These are phyloP conservation scores for Acer yangbiense DNA, from an alignment of 345 rosid species.

Conservation along the genomic window DNA sequence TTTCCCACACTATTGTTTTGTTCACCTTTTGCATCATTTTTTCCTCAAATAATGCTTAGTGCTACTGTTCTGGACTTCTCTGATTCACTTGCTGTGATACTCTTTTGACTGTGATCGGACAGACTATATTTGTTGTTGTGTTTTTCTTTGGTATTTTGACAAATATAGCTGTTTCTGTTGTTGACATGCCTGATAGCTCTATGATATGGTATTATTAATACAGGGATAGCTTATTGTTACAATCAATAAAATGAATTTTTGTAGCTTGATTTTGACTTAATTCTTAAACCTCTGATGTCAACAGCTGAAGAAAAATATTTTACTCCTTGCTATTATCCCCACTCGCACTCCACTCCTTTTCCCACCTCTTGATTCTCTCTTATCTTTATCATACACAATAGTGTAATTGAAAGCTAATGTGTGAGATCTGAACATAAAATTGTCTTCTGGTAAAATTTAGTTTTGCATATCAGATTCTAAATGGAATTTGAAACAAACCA, in stretches of 20 bases:
- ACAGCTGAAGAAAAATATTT: not conserved
- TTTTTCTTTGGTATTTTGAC: no score
- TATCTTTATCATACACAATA: not conserved
- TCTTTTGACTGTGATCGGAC: not conserved
- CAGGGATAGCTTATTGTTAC: not conserved
- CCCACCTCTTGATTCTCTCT: not conserved
- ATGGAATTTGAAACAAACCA: not conserved
- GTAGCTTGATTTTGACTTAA: not conserved
- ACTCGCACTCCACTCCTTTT: not conserved
- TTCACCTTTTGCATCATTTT: not conserved
- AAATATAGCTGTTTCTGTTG: not conserved
- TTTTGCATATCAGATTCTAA: not conserved
- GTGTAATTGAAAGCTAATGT: not conserved
- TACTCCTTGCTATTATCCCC: not conserved
- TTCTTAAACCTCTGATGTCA: not conserved
- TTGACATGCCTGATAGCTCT: not conserved
- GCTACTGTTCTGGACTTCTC: not conserved
- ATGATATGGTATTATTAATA: not conserved
- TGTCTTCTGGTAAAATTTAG: not conserved
- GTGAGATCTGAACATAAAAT: not conserved
- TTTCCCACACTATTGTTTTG: not conserved
- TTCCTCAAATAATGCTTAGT: not conserved
- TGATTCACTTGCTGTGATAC: not conserved
- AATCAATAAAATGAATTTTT: not conserved
- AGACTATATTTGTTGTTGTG: not conserved